These are phyloP conservation scores for Bothriochloa decipiens DNA, from an alignment of 176 grass and related monocot genomes.

Conservation along the genomic window DNA sequence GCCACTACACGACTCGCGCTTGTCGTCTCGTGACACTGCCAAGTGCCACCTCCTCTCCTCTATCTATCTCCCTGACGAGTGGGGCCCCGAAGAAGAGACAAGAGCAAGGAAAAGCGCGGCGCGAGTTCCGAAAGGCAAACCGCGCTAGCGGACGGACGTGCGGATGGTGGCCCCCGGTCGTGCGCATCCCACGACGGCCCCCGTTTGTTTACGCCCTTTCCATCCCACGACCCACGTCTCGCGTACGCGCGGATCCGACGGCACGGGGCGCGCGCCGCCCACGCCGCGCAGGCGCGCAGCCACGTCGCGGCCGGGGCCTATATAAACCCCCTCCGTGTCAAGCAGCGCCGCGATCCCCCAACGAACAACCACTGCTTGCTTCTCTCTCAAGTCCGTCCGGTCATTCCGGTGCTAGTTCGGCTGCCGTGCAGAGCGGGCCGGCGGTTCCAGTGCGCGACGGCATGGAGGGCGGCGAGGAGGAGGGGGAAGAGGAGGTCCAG, in stretches of 20 bases:
- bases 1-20: too few species aligned
- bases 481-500: background rate
- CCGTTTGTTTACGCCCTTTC: background rate
- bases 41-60: too few species aligned
- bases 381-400: background rate
- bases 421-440: background rate
- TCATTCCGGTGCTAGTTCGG: background rate
- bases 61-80: too few species aligned
- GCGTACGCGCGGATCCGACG: background rate
- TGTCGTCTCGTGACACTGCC: too few species aligned
- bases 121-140: too few species aligned
- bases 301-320: background rate
- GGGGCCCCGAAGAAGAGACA: too few species aligned
- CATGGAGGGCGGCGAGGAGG: background rate
- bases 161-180: background rate
- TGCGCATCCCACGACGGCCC: background rate
- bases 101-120: too few species aligned
- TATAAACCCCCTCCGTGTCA: slow-evolving; percentile 1
- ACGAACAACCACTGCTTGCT: background rate
- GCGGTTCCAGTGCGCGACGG: too few species aligned
- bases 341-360: too few species aligned
- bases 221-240: background rate
- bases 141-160: too few species aligned
- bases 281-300: background rate
- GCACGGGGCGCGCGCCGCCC: background rate